A percentile compares a stretch with the other conserved stretches of the same genome.
Evolutionary conservation across 148 eudicot genomes (phyloP).

Genomic region (Agrostemma githago): DNA sequence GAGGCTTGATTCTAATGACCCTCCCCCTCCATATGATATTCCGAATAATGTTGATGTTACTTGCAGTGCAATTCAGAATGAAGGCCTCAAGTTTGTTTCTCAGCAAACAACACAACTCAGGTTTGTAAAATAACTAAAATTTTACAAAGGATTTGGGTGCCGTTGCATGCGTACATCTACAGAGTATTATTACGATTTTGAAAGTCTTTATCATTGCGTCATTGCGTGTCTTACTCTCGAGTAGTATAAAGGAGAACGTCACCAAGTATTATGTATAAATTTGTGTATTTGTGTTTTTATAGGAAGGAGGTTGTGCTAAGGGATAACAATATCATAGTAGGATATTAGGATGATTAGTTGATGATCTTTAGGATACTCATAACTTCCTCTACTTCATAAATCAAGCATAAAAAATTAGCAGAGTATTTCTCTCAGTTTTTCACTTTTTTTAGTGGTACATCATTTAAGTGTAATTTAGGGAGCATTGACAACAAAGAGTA

Average conservation of each 20-base stretch:
- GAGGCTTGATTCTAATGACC: constrained; percentile 1
- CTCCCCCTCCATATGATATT: constrained; percentile 13
- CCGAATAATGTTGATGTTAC: constrained; percentile 18
- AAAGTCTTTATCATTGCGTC: too few species aligned
- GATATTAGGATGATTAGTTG: constrained; percentile 19
- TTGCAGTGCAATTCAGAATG: constrained; percentile 25
- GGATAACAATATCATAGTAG: constrained; percentile 24
- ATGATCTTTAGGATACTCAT: too few species aligned
- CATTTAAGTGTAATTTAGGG: constrained; percentile 4
- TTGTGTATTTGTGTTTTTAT: constrained; percentile 8
- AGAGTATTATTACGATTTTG: too few species aligned
- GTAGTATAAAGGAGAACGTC: background rate
- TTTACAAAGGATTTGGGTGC: background rate
- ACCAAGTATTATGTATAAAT: background rate
- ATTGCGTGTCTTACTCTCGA: background rate
- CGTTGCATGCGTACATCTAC: too few species aligned
- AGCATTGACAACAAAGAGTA: background rate
- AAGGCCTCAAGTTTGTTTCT: constrained; percentile 28
- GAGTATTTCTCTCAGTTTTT: background rate
- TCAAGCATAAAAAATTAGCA: constrained; percentile 2
- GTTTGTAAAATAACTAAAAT: constrained; percentile 11
- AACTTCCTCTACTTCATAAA: constrained; percentile 16
- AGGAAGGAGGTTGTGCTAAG: constrained; percentile 34
- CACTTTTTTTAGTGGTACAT: constrained; percentile 4
- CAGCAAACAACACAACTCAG: constrained; percentile 30